phyloP scores from a whole-genome alignment of 805 yeast genomes.

The Priceomyces melissophilus region DNA sequence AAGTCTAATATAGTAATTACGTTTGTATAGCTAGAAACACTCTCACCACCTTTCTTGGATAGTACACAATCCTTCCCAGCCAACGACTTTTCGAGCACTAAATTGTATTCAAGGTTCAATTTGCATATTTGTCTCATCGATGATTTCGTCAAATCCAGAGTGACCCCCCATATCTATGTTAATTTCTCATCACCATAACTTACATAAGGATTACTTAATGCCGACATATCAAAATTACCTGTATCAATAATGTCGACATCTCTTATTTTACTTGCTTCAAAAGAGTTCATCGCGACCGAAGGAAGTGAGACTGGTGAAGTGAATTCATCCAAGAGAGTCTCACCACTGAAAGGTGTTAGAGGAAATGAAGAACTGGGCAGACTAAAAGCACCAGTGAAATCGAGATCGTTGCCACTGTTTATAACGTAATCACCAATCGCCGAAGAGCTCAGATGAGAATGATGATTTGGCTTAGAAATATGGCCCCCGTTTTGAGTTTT shows the following conservation, averaged over 20 bases:
- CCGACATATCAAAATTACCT: slow-evolving; percentile 10
- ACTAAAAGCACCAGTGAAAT: slow-evolving; percentile 2
- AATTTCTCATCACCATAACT: slow-evolving; percentile 1
- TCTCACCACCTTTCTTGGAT: too few relatives aligned
- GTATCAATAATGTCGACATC: slow-evolving; percentile 12
- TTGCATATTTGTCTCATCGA: too few relatives aligned
- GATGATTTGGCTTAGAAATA: slow-evolving; percentile 17
- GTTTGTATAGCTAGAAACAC: too few relatives aligned
- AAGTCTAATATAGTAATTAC: too few relatives aligned
- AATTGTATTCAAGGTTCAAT: too few relatives aligned
- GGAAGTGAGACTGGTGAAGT: slow-evolving; percentile 8
- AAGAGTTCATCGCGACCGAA: slow-evolving; percentile 10
- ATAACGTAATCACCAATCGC: slow-evolving; percentile 2
- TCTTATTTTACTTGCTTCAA: slow-evolving; percentile 1
- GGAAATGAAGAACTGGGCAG: slow-evolving; percentile 7
- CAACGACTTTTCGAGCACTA: too few relatives aligned
- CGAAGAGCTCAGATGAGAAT: slow-evolving; percentile 3
- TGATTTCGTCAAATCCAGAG: too few relatives aligned
- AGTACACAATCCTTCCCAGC: too few relatives aligned
- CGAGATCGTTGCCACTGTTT: slow-evolving; percentile 8
- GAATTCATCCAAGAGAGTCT: slow-evolving; percentile 1
- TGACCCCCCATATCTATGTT: too few relatives aligned
- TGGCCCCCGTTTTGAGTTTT: slow-evolving; percentile 16
- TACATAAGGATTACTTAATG: slow-evolving; percentile 11
- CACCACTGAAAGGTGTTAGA: slow-evolving; percentile 3